Conservation (phyloP, 176 grass and related monocot species). For the Avena atlantica region DNA sequence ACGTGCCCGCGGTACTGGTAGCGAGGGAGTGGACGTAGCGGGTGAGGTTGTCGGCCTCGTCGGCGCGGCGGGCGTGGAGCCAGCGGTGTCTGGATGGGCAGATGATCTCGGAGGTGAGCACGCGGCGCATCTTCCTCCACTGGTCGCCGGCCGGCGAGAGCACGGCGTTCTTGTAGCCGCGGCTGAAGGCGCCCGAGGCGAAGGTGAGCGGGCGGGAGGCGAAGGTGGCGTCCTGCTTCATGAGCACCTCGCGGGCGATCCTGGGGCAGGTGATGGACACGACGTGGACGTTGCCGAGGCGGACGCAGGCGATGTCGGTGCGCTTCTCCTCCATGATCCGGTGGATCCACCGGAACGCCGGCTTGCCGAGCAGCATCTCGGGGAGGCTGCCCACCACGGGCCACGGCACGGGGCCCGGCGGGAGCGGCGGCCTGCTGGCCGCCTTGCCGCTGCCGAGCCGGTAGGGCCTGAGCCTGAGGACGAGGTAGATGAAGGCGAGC, state of each 20-base stretch:
- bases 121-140: slow-evolving; percentile 67
- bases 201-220: slow-evolving; percentile 50
- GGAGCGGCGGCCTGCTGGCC: too few species aligned
- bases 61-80: slow-evolving; percentile 14
- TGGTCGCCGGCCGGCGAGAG: slow-evolving; percentile 35
- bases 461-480: neutral
- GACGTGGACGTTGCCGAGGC: slow-evolving; percentile 20
- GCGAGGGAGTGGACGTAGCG: slow-evolving; percentile 38
- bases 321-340: too few species aligned
- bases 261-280: slow-evolving; percentile 50
- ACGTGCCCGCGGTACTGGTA: too few species aligned
- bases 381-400: too few species aligned
- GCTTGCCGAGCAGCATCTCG: too few species aligned
- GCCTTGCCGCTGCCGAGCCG: too few species aligned
- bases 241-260: slow-evolving; percentile 53
- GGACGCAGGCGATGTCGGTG: too few species aligned
- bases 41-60: slow-evolving; percentile 52
- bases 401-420: too few species aligned
- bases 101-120: slow-evolving; percentile 44
- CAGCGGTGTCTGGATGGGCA: slow-evolving; percentile 14
- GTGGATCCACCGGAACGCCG: too few species aligned
- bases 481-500: neutral
- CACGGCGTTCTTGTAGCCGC: slow-evolving; percentile 27
- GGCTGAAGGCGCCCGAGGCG: slow-evolving; percentile 32
- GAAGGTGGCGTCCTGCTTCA: slow-evolving; percentile 54